Percentiles rank a stretch among this genome's conserved stretches.
These are phyloP conservation scores for Mortierella sp. DNA, from an alignment of 371 early-diverging fungal species.

Conservation along the genomic window DNA sequence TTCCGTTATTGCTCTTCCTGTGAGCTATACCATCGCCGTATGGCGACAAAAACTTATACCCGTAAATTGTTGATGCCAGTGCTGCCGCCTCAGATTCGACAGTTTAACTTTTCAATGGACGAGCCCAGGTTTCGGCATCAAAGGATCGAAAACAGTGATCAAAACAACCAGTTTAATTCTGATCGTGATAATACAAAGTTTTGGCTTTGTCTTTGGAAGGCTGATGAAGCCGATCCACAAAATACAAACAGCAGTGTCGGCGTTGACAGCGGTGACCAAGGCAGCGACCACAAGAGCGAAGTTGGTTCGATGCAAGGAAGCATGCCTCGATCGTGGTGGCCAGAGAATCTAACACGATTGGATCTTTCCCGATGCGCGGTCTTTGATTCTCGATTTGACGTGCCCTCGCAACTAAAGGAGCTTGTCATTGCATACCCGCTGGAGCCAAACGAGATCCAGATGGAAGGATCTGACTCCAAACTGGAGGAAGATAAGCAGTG, in stretches of 20 bases:
- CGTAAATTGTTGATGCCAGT: conserved; percentile 22
- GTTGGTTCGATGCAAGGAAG: neutral
- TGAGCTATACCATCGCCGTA: conserved; percentile 31
- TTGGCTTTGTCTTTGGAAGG: conserved; percentile 18
- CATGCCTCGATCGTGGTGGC: conserved; percentile 25
- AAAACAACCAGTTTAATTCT: conserved; percentile 8
- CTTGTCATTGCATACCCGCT: conserved; percentile 31
- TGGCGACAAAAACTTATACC: conserved; percentile 27
- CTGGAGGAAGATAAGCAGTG: conserved; percentile 22
- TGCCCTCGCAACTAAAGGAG: conserved; percentile 24
- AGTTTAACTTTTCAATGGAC: conserved; percentile 26
- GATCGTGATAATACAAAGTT: conserved; percentile 13
- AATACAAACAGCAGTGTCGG: neutral
- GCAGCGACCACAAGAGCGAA: neutral
- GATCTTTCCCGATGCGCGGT: conserved; percentile 25
- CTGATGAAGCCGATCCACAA: neutral
- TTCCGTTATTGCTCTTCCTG: conserved; percentile 40
- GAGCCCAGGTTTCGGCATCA: conserved; percentile 17
- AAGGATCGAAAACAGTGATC: conserved; percentile 21
- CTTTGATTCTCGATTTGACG: conserved; percentile 16
- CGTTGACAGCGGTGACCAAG: neutral
- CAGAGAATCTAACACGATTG: conserved; percentile 21
- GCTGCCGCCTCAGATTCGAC: conserved; percentile 22
- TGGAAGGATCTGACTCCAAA: neutral
- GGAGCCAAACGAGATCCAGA: conserved; percentile 15